Conservation (phyloP, 2,329 filamentous ascomycete species). For the Fusarium fracticaudum region DNA sequence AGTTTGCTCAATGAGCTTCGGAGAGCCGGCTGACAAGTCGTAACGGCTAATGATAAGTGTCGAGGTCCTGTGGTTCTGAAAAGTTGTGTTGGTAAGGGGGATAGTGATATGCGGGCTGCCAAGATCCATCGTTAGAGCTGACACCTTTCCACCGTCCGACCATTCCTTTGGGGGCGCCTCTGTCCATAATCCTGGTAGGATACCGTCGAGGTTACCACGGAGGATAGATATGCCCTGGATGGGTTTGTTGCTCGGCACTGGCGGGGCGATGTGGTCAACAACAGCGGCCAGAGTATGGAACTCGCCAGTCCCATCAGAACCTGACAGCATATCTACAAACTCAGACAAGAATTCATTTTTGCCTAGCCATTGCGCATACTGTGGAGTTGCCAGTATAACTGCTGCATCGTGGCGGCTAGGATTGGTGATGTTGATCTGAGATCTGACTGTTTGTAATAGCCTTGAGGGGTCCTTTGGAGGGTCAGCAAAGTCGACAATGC, state of each 20-base stretch:
- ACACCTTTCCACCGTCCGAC: slow-evolving; percentile 49
- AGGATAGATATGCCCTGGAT: slow-evolving; percentile 62
- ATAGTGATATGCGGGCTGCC: slow-evolving; percentile 58
- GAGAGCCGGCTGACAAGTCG: slow-evolving; percentile 33
- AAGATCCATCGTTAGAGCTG: slow-evolving; percentile 55
- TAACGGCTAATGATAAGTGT: slow-evolving; percentile 60
- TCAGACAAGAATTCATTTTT: slow-evolving; percentile 54
- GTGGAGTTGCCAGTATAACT: slow-evolving; percentile 60
- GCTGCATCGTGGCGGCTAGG: slow-evolving; percentile 51
- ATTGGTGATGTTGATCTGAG: slow-evolving; percentile 42
- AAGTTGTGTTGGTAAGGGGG: slow-evolving; percentile 81
- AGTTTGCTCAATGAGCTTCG: slow-evolving; percentile 39
- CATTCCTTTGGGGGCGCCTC: slow-evolving; percentile 37
- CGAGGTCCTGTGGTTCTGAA: slow-evolving; percentile 72
- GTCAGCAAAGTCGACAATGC: slow-evolving; percentile 3
- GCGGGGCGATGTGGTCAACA: slow-evolving; percentile 62
- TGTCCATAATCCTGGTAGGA: slow-evolving; percentile 60
- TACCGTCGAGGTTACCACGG: slow-evolving; percentile 50
- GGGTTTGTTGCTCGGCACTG: slow-evolving; percentile 43
- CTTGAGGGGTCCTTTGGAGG: slow-evolving; percentile 25
- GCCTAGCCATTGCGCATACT: slow-evolving; percentile 59
- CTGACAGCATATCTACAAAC: slow-evolving; percentile 59
- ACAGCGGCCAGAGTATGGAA: slow-evolving; percentile 64
- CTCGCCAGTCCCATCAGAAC: slow-evolving; percentile 49
- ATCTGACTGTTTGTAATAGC: slow-evolving; percentile 29